Evolutionary conservation across 176 grass and related monocot genomes (phyloP), one percentile per base, ranked within the genome.

Genomic region (Oryza rufipogon): DNA sequence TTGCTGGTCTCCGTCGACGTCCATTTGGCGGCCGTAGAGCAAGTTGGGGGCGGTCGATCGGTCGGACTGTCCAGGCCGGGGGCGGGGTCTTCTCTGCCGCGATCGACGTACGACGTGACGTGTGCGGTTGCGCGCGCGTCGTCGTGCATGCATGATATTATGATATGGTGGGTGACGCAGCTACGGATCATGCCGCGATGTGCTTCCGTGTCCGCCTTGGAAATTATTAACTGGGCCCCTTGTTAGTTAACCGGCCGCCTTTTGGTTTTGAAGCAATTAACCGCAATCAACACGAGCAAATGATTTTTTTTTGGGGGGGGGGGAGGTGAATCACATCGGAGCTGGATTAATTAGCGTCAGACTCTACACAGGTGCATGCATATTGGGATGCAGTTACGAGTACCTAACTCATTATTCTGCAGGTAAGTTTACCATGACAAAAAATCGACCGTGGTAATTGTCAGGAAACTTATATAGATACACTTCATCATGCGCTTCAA

Each of bases 131-230:
- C 3, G 34, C 34, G 34, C 34, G 3, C 34, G 34, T 36, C 2
- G 56, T 14, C 61, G 73, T 76, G 86, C 79, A 54, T 73, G 81
- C 47, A 41, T 54, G 75, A 32, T 30, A 74, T 76, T n/a, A 74
- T 76, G 69, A 47, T 28, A 58, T 20, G 19, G 6, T 75, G 48
- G 20, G 34, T 80, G 81, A 64, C 80, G 82, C 22, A 45, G 64
- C 10, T 7, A 19, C 45, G 17, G 54, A 58, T 58, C 54, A 58
- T 58, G 52, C 52, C 52, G 51, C 51, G 52, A 52, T 17, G 19
- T 36, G 51, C 1, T 49, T 17, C 32, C 28, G 52, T 28, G n/a
- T 25, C 68, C 54, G 51, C 8, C 9, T 39, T 66, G 52, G 9
- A 14, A 56, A 19, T 7, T 19, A 26, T 14, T n/a, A n/a, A 22